Base-by-base conservation (phyloP, 441 rosid species). In the Populus hybrid region DNA sequence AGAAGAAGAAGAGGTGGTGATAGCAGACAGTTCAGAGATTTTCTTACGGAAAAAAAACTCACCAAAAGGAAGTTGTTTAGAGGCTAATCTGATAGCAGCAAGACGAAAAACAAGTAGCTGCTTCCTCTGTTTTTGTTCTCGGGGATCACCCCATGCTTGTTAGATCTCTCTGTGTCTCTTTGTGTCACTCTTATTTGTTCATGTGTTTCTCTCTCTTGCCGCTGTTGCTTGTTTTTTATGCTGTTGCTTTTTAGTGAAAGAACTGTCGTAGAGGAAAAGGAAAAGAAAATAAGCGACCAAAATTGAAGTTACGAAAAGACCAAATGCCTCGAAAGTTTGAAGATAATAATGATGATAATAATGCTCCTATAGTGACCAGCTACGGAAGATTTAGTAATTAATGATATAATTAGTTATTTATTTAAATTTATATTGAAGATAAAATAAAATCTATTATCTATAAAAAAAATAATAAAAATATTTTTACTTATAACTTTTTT, bases 71-170 rank as follows among this genome's bases (percentile, higher is more conserved):
- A 21, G 57, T 50, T 50, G 42, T 30, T 21, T 72, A 36, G 79
- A 28, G n/a, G 69, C 69, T 26, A 14, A 14, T 14, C 57, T 36
- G 64, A 50, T 65, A 14, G 79, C 61, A 20, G 74, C 67, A 72
- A 65, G 73, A 72, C 24, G 50, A 30, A 68, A 73, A 16, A 76
- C 35, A 76, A 36, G 34, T 54, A 68, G 77, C 67, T 71, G 81
- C 73, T 63, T 50, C 57, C 71, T 67, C 14, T 46, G 64, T 24
- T 69, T 46, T 64, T 21, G 21, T 70, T 81, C 79, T 24, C 20
- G 6, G 40, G 76, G 30, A 76, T 78, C 84, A 66, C 85, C 85
- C 89, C 89, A 84, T 83, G 72, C 36, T 72, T 46, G 70, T 65
- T 72, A 79, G 89, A 84, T 79, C 87, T 82, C 77, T 72, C 16